Evolutionary conservation across 345 rosid species (phyloP), one percentile per base, ranked within the genome.

Genomic region (Balakata baccata): DNA sequence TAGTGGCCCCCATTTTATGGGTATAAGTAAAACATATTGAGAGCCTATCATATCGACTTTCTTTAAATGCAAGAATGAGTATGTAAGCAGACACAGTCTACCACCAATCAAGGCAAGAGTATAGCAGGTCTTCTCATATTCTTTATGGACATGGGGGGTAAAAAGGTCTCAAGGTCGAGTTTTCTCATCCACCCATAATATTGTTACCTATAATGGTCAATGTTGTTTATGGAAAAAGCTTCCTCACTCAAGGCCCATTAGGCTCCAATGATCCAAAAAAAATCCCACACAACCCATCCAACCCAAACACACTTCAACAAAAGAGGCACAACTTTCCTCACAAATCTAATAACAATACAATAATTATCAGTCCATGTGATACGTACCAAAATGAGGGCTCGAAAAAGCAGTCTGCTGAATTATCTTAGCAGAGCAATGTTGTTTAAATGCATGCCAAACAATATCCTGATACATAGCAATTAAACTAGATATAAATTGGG

Each of bases 361-460:
- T 22, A 17, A 46, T 11, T 49, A 9, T 11, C 41, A 9, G n/a
- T 69, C 47, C 11, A 17, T 7, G 63, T 37, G 54, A 61, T 29
- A 8, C 77, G 71, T 90, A 90, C 98, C 97, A 83, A 51, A 83
- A 71, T 85, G 80, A 62, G 89, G 87, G 70, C 79, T 82, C 52
- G 85, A 80, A 80, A 50, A 71, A 69, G 87, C 75, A 80, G 86
- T 82, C 46, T 29, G 71, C 50, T 79, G 89, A 53, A 90, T 73
- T 86, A 92, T 82, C 89, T 85, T 91, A 7, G 91, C 97, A 3
- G 87, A 79, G 70, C 94, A 92, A 39, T 57, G 82, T 85, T 89
- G 86, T 34, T 75, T 70, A 69, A 92, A 88, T 75, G 85, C 96
- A 79, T 75, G 81, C 87, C 85, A 77, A 72, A 90, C 82, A 73